Percentiles rank a stretch among this genome's conserved stretches.
These are phyloP conservation scores for Rhododendron mucronatum DNA, from an alignment of 148 eudicot genomes.

Conservation along the genomic window DNA sequence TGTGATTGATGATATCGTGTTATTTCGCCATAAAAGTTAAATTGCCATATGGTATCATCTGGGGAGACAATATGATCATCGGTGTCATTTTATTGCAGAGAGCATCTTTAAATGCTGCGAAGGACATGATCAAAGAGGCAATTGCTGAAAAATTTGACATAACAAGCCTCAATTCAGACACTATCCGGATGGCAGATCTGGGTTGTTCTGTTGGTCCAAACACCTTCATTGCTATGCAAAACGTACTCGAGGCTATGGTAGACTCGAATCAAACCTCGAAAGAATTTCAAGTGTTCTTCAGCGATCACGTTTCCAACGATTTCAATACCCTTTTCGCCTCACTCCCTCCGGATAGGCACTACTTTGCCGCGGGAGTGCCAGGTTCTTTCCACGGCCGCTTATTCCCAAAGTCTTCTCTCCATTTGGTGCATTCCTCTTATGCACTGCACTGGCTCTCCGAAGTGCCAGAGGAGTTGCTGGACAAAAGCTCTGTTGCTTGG, in stretches of 20 bases:
- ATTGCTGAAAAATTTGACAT: constrained; percentile 10
- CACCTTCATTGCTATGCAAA: constrained; percentile 17
- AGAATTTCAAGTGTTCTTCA: constrained; percentile 16
- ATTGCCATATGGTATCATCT: background rate
- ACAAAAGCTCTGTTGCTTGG: background rate
- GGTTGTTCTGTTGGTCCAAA: constrained; percentile 17
- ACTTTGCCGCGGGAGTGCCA: constrained; percentile 14
- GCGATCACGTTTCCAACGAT: constrained; percentile 14
- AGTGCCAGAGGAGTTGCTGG: constrained; percentile 6
- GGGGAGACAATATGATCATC: background rate
- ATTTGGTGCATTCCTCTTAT: constrained; percentile 4
- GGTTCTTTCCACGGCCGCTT: constrained; percentile 15
- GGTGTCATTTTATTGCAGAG: background rate
- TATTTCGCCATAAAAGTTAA: background rate
- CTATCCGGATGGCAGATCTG: constrained; percentile 8
- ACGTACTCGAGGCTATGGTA: background rate
- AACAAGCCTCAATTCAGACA: background rate
- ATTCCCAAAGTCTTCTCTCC: constrained; percentile 15
- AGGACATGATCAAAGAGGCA: constrained; percentile 13
- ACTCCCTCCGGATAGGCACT: constrained; percentile 1
- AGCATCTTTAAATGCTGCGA: background rate
- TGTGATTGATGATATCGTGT: background rate
- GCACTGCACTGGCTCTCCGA: constrained; percentile 14
- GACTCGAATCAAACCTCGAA: background rate
- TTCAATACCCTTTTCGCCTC: constrained; percentile 13